A percentile compares a stretch with the other conserved stretches of the same genome.
Evolutionary conservation across 805 yeast genomes (phyloP).

Genomic region (Candida sanyiensis): DNA sequence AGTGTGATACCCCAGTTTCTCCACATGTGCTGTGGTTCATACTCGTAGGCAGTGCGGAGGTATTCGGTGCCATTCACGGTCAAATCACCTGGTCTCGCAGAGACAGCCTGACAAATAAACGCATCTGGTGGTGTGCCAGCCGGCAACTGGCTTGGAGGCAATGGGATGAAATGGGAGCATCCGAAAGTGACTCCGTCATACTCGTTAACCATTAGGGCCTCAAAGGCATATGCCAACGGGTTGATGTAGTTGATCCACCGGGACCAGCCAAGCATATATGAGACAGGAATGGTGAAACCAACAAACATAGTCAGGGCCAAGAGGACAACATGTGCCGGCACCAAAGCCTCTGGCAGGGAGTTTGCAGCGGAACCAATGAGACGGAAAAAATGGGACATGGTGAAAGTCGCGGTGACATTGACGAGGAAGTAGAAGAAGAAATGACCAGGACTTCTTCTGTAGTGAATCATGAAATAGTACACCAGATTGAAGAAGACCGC

Average conservation of each 20-base stretch:
- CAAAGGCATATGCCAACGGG: slow-evolving; percentile 51
- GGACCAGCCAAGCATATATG: slow-evolving; percentile 54
- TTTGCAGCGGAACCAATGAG: slow-evolving; percentile 43
- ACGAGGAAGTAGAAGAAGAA: slow-evolving; percentile 48
- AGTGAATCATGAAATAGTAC: slow-evolving; percentile 51
- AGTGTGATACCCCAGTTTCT: slow-evolving; percentile 58
- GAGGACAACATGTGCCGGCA: slow-evolving; percentile 46
- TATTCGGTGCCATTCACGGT: slow-evolving; percentile 50
- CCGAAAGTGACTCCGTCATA: slow-evolving; percentile 36
- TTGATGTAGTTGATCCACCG: slow-evolving; percentile 55
- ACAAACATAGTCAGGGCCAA: slow-evolving; percentile 43
- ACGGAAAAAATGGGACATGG: slow-evolving; percentile 51
- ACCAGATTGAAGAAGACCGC: slow-evolving; percentile 41
- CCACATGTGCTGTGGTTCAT: slow-evolving; percentile 48
- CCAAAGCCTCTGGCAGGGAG: slow-evolving; percentile 47
- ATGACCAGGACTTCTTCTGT: slow-evolving; percentile 44
- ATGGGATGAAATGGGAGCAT: slow-evolving; percentile 46
- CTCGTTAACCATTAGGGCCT: slow-evolving; percentile 50
- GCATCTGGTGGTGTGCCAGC: slow-evolving; percentile 25
- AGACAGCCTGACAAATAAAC: slow-evolving; percentile 50
- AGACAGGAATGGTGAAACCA: slow-evolving; percentile 54
- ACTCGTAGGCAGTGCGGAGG: slow-evolving; percentile 38
- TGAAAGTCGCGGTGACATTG: slow-evolving; percentile 35
- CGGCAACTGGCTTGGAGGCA: slow-evolving; percentile 4
- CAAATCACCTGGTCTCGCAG: slow-evolving; percentile 46